Evolutionary conservation across 768 basidiomycete species (phyloP).

Genomic region (Pleurotus cornucopiae): DNA sequence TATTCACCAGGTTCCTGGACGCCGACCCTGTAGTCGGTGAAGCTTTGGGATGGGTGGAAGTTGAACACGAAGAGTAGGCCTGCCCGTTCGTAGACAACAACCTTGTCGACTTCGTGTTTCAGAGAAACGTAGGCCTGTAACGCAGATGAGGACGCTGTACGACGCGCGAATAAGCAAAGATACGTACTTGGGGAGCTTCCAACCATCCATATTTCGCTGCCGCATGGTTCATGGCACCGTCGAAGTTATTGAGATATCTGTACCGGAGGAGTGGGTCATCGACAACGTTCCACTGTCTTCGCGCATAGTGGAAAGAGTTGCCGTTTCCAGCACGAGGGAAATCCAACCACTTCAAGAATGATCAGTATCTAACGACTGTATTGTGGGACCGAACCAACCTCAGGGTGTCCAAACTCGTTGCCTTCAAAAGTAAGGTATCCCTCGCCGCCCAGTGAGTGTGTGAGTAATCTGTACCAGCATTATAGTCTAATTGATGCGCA

Average conservation of each 20-base stretch:
- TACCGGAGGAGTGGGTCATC: slow-evolving; percentile 88
- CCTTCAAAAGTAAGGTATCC: slow-evolving; percentile 98
- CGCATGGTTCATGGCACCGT: slow-evolving; percentile 83
- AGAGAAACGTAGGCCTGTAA: slow-evolving; percentile 85
- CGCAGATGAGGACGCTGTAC: slow-evolving; percentile 1
- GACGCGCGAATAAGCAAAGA: slow-evolving; percentile 1
- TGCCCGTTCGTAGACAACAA: slow-evolving; percentile 91
- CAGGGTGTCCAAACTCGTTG: slow-evolving; percentile 98
- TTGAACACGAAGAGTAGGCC: slow-evolving; percentile 96
- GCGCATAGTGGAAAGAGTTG: slow-evolving; percentile 95
- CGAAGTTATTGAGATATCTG: slow-evolving; percentile 90
- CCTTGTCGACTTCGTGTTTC: slow-evolving; percentile 91
- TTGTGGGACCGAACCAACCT: slow-evolving; percentile 43
- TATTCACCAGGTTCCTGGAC: slow-evolving; percentile 86
- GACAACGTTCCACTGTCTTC: slow-evolving; percentile 94
- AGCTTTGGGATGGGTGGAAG: slow-evolving; percentile 90
- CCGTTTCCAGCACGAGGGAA: slow-evolving; percentile 96
- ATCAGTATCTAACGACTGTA: slow-evolving; percentile 3
- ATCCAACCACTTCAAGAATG: slow-evolving; percentile 82
- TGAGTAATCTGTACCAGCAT: slow-evolving; percentile 58
- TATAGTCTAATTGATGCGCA: neutral
- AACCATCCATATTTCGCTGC: slow-evolving; percentile 87
- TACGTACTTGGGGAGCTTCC: slow-evolving; percentile 65
- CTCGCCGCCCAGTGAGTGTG: slow-evolving; percentile 92
- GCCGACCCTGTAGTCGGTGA: slow-evolving; percentile 91